Evolutionary conservation across 352 stramenopile genomes (phyloP), one percentile per base, ranked within the genome.

Genomic region (Phytopythium montanum): DNA sequence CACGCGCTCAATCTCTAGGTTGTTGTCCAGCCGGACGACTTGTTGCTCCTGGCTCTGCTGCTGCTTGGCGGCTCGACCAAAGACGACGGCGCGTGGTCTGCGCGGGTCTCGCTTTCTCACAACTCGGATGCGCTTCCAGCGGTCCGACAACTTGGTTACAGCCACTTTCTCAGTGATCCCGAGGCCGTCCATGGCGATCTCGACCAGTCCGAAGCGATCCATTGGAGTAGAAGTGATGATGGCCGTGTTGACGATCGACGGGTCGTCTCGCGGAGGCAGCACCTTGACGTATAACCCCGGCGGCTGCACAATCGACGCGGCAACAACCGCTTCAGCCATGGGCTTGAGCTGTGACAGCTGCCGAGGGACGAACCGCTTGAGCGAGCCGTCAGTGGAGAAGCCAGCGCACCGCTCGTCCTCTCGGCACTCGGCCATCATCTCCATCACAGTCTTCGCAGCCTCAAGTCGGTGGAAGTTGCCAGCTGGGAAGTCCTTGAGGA

Each of bases 331-430:
- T 13, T 18, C 55, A 33, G 36, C 19, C 73, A 92, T 90, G 0
- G 69, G 56, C 34, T 88, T 71, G 4, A 94, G 66, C 25, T 92
- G 84, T 19, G 81, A 91, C 3, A 94, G 69, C 57, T 90, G 79
- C 3, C 84, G 72, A 3, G 80, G 81, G 21, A 94, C 69, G 45
- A 94, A 92, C 5, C 81, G 74, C 66, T 94, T 94, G 41, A 94
- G 68, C 10, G 80, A 58, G 8, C 84, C 78, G 57, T 94, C 79
- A 0, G 84, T 90, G 5, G 81, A 75, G 62, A 94, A 92, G 1
- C 66, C 84, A 0, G 80, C 84, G 39, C 80, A 92, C 12, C 69
- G 66, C 59, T 94, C 84, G n/a, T 94, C 84, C 26, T 80, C 61
- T 6, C 80, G 76, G 33, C 78, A 82, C 16, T 79, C 59, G 18